Conservation (phyloP, 495 filamentous ascomycete species). For the Annulohypoxylon nitens region DNA sequence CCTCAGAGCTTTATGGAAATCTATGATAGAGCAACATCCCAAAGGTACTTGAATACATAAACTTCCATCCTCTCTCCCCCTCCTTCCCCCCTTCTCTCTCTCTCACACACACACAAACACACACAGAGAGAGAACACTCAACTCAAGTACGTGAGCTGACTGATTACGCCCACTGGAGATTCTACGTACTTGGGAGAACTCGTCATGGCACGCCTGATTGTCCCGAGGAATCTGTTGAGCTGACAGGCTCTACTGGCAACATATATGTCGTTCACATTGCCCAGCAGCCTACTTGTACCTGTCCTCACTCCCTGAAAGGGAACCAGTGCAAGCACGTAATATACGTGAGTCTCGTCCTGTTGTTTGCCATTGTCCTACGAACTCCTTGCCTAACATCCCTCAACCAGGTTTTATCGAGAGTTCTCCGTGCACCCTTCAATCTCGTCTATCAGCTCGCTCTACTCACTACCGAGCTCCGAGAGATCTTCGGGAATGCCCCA, state of each 20-base stretch:
- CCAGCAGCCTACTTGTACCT: conserved; percentile 73
- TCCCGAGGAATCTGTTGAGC: conserved; percentile 67
- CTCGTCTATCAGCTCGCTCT: conserved; percentile 83
- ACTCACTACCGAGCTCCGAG: conserved; percentile 71
- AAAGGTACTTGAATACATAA: conserved; percentile 39
- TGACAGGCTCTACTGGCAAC: conserved; percentile 82
- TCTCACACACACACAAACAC: no score
- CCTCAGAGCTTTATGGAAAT: conserved; percentile 55
- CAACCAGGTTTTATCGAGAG: conserved; percentile 69
- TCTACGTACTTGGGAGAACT: conserved; percentile 57
- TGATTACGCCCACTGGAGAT: conserved; percentile 32
- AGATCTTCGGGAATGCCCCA: conserved; percentile 71
- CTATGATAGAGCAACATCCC: conserved; percentile 56
- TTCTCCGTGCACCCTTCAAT: conserved; percentile 72
- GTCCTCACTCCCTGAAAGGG: conserved; percentile 71
- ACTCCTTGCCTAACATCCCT: background rate
- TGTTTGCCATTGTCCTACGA: background rate
- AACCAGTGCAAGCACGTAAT: conserved; percentile 77
- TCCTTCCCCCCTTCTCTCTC: background rate
- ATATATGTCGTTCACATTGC: conserved; percentile 71
- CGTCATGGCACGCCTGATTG: conserved; percentile 44
- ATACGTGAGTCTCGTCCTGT: conserved; percentile 36
- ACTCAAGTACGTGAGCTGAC: background rate
- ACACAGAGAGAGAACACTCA: background rate
- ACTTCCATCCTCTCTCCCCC: background rate